Percentiles rank a stretch among this genome's conserved stretches.
phyloP scores from a whole-genome alignment of 306 rosid genomes.

The Casuarina cunninghamiana region DNA sequence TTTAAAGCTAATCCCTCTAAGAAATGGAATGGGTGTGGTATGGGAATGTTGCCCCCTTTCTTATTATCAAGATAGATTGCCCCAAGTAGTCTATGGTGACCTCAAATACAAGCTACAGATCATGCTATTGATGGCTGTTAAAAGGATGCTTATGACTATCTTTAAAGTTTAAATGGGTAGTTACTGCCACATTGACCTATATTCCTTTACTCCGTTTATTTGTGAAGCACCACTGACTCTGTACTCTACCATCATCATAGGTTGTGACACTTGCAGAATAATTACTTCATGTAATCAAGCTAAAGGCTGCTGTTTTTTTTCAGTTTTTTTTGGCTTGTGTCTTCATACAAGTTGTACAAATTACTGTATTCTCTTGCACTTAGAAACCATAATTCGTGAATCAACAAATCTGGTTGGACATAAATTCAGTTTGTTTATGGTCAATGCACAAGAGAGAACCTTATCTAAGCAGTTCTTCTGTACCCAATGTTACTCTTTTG shows the following conservation, averaged over 20 bases:
- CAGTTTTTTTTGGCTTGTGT: neutral
- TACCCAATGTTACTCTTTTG: neutral
- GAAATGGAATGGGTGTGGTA: too few relatives aligned
- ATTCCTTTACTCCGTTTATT: neutral
- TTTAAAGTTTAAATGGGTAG: neutral
- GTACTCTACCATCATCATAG: neutral
- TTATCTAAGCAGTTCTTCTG: neutral
- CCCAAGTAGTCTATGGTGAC: too few relatives aligned
- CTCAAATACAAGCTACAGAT: too few relatives aligned
- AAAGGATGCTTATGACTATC: neutral
- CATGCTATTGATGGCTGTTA: too few relatives aligned
- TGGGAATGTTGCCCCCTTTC: too few relatives aligned
- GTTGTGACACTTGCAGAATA: neutral
- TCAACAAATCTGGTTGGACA: neutral
- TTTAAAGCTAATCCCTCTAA: too few relatives aligned
- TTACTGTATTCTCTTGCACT: neutral
- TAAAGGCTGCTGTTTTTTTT: neutral
- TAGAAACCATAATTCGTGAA: neutral
- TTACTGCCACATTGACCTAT: neutral
- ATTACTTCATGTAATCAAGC: neutral
- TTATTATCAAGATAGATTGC: too few relatives aligned
- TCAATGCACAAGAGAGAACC: neutral
- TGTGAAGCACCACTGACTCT: neutral
- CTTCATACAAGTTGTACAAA: neutral
- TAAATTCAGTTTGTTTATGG: neutral